Percentiles rank a stretch among this genome's conserved stretches.
Conservation (phyloP, 1,284 basidiomycete species). For the Ceratobasidium sp. region DNA sequence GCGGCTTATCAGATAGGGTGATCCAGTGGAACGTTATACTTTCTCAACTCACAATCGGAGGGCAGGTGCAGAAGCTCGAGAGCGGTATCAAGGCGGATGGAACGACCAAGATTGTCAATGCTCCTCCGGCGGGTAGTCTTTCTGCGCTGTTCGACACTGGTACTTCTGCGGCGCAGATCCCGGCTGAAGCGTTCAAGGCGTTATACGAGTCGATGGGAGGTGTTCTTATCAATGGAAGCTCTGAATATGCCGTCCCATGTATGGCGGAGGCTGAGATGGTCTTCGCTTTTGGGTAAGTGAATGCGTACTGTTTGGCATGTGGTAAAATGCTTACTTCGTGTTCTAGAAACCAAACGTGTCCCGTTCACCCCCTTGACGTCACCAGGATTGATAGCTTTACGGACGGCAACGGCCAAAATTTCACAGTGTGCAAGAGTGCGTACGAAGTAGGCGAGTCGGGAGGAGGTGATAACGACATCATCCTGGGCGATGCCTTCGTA, state of each 20-base stretch:
- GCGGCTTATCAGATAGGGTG: neutral
- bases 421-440: constrained; percentile 8
- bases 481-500: constrained; percentile 37
- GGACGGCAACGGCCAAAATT: neutral
- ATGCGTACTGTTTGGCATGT: neutral
- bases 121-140: constrained; percentile 20
- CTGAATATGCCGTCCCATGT: constrained; percentile 28
- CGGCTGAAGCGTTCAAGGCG: constrained; percentile 7
- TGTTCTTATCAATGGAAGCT: constrained; percentile 4
- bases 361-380: constrained; percentile 19
- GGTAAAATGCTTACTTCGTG: neutral
- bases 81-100: constrained; percentile 1
- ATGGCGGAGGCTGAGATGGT: constrained; percentile 10
- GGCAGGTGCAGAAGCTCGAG: constrained; percentile 7
- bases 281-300: constrained; percentile 24
- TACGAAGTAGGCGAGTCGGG: constrained; percentile 7
- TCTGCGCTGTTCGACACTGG: constrained; percentile 39
- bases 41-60: constrained; percentile 9
- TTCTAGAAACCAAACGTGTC: constrained; percentile 22
- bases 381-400: neutral
- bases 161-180: constrained; percentile 32
- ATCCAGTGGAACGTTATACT: constrained; percentile 31
- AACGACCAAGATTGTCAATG: neutral
- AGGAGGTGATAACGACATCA: constrained; percentile 29
- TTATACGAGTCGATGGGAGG: constrained; percentile 32